Conservation (phyloP, 2,329 filamentous ascomycete species). For the Apiospora aurea region DNA sequence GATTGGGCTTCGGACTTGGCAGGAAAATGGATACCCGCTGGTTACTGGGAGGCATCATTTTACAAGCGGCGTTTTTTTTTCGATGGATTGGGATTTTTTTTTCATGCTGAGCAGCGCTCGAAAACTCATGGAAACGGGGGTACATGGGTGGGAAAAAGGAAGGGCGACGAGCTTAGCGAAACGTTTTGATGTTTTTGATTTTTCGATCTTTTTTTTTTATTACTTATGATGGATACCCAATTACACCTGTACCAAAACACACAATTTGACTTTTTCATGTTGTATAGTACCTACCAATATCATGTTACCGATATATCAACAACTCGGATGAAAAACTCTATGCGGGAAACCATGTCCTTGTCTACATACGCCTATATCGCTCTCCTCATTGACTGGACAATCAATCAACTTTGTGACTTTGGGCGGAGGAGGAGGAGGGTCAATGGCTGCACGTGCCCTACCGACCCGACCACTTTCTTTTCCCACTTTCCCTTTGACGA, state of each 20-base stretch:
- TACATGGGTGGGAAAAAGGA: background rate
- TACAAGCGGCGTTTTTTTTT: background rate
- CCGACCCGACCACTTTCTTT: background rate
- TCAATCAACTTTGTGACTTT: background rate
- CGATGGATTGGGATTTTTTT: background rate
- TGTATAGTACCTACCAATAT: background rate
- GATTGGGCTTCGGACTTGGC: conserved; percentile 17
- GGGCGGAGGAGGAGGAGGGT: too few relatives aligned
- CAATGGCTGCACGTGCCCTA: background rate
- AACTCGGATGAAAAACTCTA: background rate
- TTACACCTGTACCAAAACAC: background rate
- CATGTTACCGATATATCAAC: background rate
- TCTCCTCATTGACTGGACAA: too few relatives aligned
- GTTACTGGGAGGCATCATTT: conserved; percentile 16
- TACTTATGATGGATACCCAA: conserved; percentile 14
- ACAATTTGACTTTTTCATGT: background rate
- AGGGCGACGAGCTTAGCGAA: conserved; percentile 2
- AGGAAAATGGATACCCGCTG: conserved; percentile 12
- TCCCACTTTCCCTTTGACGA: background rate
- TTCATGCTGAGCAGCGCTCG: conserved; percentile 12
- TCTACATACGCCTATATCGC: too few relatives aligned
- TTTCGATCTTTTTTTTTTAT: background rate
- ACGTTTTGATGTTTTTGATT: conserved; percentile 2
- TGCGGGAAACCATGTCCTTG: background rate
- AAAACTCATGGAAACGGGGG: background rate